Evolutionary conservation across 495 filamentous ascomycete species (phyloP).

Genomic region (Thermothielavioides terrestris): DNA sequence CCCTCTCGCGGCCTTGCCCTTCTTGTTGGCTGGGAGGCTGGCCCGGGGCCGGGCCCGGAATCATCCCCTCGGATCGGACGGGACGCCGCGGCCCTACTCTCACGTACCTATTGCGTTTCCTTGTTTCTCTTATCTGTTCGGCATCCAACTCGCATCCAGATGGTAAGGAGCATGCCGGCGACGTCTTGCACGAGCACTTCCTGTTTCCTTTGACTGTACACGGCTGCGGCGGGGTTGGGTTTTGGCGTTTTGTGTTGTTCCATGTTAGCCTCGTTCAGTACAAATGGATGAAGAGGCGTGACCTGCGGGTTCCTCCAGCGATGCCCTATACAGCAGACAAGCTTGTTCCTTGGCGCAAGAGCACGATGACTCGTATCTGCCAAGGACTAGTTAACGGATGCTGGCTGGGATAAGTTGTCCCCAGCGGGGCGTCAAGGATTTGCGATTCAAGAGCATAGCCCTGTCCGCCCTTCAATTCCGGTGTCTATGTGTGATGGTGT

Average conservation of each 20-base stretch:
- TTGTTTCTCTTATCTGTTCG: not conserved
- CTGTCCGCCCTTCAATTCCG: too few species aligned
- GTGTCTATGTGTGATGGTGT: too few species aligned
- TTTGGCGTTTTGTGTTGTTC: conserved; percentile 1
- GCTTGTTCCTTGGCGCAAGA: too few species aligned
- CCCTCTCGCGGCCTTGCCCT: not conserved
- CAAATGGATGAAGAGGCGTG: not conserved
- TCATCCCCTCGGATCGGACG: too few species aligned
- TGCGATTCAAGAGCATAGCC: too few species aligned
- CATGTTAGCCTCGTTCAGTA: not conserved
- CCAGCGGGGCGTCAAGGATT: too few species aligned
- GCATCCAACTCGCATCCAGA: not conserved
- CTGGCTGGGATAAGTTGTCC: too few species aligned
- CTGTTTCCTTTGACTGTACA: not conserved
- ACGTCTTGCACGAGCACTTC: not conserved
- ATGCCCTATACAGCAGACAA: not conserved
- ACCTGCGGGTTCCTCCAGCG: not conserved
- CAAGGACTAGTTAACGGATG: too few species aligned
- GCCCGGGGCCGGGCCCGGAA: too few species aligned
- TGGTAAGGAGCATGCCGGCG: not conserved
- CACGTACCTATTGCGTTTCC: not conserved
- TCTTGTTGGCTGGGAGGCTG: not conserved
- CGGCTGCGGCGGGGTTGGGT: not conserved
- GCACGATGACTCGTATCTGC: too few species aligned
- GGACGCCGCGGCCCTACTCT: too few species aligned